A percentile compares a stretch with the other conserved stretches of the same genome.
phyloP scores from a whole-genome alignment of 768 basidiomycete genomes.

The Suillus variegatus region DNA sequence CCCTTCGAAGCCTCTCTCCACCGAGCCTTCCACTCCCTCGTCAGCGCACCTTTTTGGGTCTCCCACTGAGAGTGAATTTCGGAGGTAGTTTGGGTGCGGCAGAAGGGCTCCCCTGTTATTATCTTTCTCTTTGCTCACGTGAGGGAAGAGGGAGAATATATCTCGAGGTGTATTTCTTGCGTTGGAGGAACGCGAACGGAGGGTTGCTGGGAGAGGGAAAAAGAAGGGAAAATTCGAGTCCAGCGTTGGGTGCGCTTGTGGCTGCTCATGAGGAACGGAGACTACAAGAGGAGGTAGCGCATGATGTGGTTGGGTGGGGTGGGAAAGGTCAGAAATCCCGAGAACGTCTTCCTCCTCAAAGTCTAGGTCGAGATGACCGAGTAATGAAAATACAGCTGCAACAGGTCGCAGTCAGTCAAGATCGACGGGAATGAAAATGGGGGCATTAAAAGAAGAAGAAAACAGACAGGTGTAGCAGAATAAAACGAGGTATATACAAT shows the following conservation, averaged over 20 bases:
- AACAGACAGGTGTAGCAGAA: not conserved
- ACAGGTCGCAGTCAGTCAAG: not conserved
- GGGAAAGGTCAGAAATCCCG: conserved; percentile 26
- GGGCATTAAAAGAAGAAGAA: not conserved
- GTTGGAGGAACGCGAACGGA: conserved; percentile 21
- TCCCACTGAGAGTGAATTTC: conserved; percentile 74
- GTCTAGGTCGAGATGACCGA: conserved; percentile 74
- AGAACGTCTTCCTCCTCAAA: conserved; percentile 61
- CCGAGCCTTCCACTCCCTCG: conserved; percentile 75
- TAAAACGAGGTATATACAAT: not conserved
- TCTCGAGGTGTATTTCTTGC: conserved; percentile 21
- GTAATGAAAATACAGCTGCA: conserved; percentile 70
- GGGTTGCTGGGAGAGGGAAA: conserved; percentile 50
- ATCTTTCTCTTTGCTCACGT: conserved; percentile 51
- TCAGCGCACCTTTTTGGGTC: conserved; percentile 62
- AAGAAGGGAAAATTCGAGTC: conserved; percentile 61
- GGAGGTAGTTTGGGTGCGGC: conserved; percentile 24
- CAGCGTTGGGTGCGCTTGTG: conserved; percentile 35
- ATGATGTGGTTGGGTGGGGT: conserved; percentile 11
- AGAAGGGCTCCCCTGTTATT: conserved; percentile 45
- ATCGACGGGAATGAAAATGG: not conserved
- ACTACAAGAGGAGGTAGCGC: conserved; percentile 3
- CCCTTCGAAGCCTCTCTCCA: conserved; percentile 76
- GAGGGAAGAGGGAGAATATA: conserved; percentile 22
- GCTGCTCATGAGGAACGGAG: conserved; percentile 8